Percentiles rank a stretch among this genome's conserved stretches.
phyloP scores from a whole-genome alignment of 495 filamentous ascomycete genomes.

The Penicillium canescens region DNA sequence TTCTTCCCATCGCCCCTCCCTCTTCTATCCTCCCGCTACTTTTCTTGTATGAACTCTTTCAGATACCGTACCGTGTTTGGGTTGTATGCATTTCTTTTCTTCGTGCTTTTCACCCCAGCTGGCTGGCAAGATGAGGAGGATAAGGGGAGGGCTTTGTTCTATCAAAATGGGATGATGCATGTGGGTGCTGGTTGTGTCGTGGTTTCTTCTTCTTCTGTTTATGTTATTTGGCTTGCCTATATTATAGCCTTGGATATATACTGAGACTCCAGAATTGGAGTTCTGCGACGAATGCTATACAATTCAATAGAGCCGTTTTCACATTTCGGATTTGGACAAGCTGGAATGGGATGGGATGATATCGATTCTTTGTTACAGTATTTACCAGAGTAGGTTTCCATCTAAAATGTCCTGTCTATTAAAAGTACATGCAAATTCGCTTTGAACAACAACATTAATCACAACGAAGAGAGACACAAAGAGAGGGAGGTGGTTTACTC shows the following conservation, averaged over 20 bases:
- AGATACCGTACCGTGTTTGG: not conserved
- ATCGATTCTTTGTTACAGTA: not conserved
- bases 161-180: slow-evolving; percentile 1
- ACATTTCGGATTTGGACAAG: not conserved
- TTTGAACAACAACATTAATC: not conserved
- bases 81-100: slow-evolving; percentile 10
- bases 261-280: not conserved
- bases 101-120: slow-evolving; percentile 16
- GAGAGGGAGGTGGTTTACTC: not conserved
- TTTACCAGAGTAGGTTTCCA: not conserved
- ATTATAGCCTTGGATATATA: slow-evolving; percentile 5
- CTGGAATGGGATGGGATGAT: not conserved
- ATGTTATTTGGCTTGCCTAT: slow-evolving; percentile 1
- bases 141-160: not conserved
- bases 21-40: not conserved
- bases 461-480: too few species aligned
- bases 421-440: not conserved
- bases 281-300: not conserved
- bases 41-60: not conserved
- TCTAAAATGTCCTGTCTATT: not conserved
- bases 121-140: slow-evolving; percentile 18
- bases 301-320: not conserved
- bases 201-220: slow-evolving; percentile 1
- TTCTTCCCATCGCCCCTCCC: not conserved
- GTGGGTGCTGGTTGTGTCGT: not conserved